These are phyloP conservation scores for Fusarium bactridioides DNA, from an alignment of 2,329 filamentous ascomycete genomes.

Conservation along the genomic window DNA sequence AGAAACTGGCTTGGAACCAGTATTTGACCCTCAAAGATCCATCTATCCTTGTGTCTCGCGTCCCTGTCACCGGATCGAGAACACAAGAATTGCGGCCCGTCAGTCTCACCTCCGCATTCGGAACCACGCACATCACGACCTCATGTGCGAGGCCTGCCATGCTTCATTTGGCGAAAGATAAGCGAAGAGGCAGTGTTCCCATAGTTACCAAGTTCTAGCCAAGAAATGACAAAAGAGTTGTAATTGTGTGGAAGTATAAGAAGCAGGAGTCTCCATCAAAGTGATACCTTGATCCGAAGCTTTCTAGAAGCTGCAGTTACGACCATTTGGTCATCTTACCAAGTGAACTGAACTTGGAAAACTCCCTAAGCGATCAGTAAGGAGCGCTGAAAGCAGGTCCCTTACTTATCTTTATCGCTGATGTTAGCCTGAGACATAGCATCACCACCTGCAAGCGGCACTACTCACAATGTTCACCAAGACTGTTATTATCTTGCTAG, in stretches of 20 bases:
- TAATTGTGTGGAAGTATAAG: neutral
- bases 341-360: fast-evolving
- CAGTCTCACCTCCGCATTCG: constrained; percentile 17
- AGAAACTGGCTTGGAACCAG: neutral
- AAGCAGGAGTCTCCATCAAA: neutral
- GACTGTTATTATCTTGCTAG: neutral
- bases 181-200: neutral
- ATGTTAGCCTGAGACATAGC: neutral
- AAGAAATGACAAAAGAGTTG: neutral
- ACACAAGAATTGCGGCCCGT: neutral
- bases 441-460: neutral
- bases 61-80: neutral
- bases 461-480: constrained; percentile 5
- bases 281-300: no score
- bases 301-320: neutral
- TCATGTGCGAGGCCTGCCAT: constrained; percentile 5
- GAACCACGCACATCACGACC: neutral
- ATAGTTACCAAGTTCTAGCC: neutral
- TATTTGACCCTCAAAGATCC: neutral
- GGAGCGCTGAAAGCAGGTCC: neutral
- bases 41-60: neutral
- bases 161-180: constrained; percentile 27
- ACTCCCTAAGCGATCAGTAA: neutral
- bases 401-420: neutral
- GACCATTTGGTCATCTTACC: fast-evolving